phyloP scores from a whole-genome alignment of 306 rosid genomes.

The Amphicarpaea edgeworthii region DNA sequence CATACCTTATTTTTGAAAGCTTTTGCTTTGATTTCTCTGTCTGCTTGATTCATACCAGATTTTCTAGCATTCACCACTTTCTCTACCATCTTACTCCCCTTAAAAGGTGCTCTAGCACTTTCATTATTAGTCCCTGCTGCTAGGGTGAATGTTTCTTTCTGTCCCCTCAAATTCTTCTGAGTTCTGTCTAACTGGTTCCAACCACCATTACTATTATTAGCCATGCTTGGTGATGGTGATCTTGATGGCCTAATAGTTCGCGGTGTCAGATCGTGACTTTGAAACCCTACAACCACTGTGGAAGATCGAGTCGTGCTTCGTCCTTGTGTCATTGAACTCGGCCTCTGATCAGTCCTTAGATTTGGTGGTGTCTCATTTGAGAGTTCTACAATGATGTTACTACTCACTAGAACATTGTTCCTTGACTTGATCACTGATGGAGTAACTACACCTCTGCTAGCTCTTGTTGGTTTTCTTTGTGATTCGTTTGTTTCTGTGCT shows the following conservation, averaged over 20 bases:
- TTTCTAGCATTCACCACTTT: conserved; percentile 82
- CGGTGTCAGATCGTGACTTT: conserved; percentile 40
- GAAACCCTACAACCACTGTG: conserved; percentile 25
- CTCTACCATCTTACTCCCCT: conserved; percentile 90
- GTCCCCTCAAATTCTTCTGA: conserved; percentile 43
- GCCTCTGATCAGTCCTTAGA: conserved; percentile 60
- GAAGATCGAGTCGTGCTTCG: conserved; percentile 46
- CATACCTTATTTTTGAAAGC: conserved; percentile 48
- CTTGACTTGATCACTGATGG: conserved; percentile 63
- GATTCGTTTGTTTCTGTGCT: conserved; percentile 42
- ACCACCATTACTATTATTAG: conserved; percentile 63
- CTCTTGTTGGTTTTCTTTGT: conserved; percentile 47
- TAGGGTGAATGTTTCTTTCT: conserved; percentile 32
- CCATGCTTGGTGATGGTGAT: conserved; percentile 72
- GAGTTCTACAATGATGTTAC: conserved; percentile 48
- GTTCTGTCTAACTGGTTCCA: conserved; percentile 49
- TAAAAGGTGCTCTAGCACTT: conserved; percentile 49
- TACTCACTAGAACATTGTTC: conserved; percentile 38
- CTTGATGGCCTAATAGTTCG: conserved; percentile 58
- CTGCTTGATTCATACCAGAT: conserved; percentile 41
- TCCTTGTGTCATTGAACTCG: conserved; percentile 63
- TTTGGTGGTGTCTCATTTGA: conserved; percentile 66
- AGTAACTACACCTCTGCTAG: conserved; percentile 62
- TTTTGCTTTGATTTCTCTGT: conserved; percentile 50
- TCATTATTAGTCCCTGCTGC: conserved; percentile 36